These are phyloP conservation scores for Coleophoma crateriformis DNA, from an alignment of 2,329 filamentous ascomycete species.

Conservation along the genomic window DNA sequence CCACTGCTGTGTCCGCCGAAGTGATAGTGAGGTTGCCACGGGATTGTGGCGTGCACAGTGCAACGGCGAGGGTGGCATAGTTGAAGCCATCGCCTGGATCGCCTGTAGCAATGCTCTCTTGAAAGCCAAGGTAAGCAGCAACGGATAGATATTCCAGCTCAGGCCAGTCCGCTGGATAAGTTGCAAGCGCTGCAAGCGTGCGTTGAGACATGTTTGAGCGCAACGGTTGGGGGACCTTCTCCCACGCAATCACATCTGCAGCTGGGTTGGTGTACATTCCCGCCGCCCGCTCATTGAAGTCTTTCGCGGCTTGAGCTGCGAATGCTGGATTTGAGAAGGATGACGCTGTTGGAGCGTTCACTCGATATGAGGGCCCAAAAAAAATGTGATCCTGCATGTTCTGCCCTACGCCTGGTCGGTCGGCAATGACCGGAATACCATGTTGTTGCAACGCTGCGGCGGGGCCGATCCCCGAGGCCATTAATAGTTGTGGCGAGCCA, in stretches of 20 bases:
- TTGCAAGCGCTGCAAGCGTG: conserved; percentile 1
- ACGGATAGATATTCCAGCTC: conserved; percentile 3
- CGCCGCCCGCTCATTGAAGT: not conserved
- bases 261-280: not conserved
- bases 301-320: not conserved
- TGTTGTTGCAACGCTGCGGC: conserved; percentile 34
- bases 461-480: not conserved
- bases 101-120: not conserved
- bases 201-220: not conserved
- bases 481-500: conserved; percentile 25
- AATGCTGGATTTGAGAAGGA: not conserved
- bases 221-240: not conserved
- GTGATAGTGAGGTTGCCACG: conserved; percentile 38
- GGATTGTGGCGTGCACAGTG: conserved; percentile 34
- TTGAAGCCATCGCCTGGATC: conserved; percentile 24
- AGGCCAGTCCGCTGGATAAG: conserved; percentile 5
- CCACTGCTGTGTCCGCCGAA: conserved; percentile 26
- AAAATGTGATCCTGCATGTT: conserved; percentile 37
- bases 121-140: not conserved
- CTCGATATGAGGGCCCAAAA: conserved; percentile 5
- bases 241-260: not conserved
- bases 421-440: conserved; percentile 37
- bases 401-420: conserved; percentile 44
- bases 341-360: conserved; percentile 2
- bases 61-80: conserved; percentile 27